A percentile compares a stretch with the other conserved stretches of the same genome.
Evolutionary conservation across 805 yeast genomes (phyloP).

Genomic region (Yarrowia sp.): DNA sequence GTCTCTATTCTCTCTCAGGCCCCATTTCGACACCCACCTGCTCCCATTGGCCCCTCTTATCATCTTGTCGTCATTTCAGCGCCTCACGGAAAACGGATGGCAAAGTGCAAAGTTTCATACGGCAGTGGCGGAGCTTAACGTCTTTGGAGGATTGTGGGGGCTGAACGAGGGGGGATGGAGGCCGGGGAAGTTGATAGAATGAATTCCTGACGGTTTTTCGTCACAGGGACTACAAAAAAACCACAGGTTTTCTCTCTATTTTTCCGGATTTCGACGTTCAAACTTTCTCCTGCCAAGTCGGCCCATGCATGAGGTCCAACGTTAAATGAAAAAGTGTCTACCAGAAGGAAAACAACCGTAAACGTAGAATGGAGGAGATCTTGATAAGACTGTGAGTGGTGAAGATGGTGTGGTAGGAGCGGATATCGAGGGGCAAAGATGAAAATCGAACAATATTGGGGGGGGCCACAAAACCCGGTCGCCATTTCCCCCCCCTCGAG

Average conservation of each 20-base stretch:
- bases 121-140: conserved; percentile 1
- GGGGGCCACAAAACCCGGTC: too few relatives aligned
- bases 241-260: background rate
- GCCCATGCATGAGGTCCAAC: background rate
- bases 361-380: background rate
- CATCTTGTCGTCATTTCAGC: background rate
- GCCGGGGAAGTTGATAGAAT: too few relatives aligned
- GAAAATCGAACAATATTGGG: too few relatives aligned
- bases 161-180: too few relatives aligned
- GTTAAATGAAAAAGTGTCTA: background rate
- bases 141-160: background rate
- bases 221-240: background rate
- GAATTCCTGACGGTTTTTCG: too few relatives aligned
- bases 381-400: too few relatives aligned
- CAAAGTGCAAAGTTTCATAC: background rate
- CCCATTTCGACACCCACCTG: background rate
- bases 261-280: background rate
- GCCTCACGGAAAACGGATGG: background rate
- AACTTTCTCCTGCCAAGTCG: conserved; percentile 10
- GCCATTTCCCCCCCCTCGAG: conserved; percentile 17
- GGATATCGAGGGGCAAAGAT: too few relatives aligned
- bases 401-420: too few relatives aligned
- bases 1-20: too few relatives aligned
- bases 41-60: conserved; percentile 5
- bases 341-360: background rate